Percentiles rank a stretch among this genome's conserved stretches.
Conservation (phyloP, 441 rosid species). For the Euphorbia schlechtendalii region DNA sequence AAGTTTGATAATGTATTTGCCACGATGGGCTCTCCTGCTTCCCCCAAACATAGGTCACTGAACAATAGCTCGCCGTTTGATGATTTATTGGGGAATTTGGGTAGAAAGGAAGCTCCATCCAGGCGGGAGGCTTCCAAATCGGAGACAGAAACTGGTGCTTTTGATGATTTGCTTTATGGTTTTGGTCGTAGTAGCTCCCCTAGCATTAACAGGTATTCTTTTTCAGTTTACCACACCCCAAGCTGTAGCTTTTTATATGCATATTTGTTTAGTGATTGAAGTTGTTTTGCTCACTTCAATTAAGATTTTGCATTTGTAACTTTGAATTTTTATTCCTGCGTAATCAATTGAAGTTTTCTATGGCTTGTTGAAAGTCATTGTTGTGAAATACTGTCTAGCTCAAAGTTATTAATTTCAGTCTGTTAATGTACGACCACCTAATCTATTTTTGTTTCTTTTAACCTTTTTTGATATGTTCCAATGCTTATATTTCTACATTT, state of each 20-base stretch:
- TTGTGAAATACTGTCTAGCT: background rate
- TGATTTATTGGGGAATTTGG: slow-evolving; percentile 56
- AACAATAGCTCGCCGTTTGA: slow-evolving; percentile 45
- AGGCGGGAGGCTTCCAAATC: slow-evolving; percentile 30
- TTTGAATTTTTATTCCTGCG: background rate
- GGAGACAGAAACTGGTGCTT: slow-evolving; percentile 33
- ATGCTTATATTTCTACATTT: background rate
- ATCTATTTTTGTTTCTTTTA: background rate
- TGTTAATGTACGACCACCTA: background rate
- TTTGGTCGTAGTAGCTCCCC: slow-evolving; percentile 51
- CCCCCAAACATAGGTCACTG: slow-evolving; percentile 24
- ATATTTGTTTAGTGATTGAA: background rate
- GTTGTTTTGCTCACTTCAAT: background rate
- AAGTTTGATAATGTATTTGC: slow-evolving; percentile 47
- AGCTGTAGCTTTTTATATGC: background rate
- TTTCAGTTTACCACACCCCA: background rate
- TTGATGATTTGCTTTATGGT: slow-evolving; percentile 63
- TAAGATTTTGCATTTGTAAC: background rate
- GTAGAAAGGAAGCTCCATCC: slow-evolving; percentile 36
- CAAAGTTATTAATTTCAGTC: background rate
- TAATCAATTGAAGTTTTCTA: background rate
- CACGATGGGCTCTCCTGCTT: slow-evolving; percentile 27
- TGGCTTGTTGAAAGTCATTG: background rate
- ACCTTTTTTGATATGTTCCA: background rate
- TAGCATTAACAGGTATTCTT: slow-evolving; percentile 35